Conservation (phyloP, 2,329 filamentous ascomycete species). For the Claviceps maximensis region DNA sequence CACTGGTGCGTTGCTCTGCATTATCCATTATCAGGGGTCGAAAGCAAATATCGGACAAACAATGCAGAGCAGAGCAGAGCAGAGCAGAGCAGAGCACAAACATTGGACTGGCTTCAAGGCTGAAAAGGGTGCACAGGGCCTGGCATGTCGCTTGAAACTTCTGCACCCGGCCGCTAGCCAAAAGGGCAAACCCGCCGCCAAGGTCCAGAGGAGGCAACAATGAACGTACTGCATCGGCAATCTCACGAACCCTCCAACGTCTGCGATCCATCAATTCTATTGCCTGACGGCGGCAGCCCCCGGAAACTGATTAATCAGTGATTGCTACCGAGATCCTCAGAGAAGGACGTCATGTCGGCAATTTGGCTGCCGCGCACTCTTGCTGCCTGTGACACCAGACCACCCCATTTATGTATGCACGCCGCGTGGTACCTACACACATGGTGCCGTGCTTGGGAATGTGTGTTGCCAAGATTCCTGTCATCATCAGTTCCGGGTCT, state of each 20-base stretch:
- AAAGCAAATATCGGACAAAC: neutral
- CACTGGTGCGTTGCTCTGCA: neutral
- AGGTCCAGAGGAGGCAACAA: neutral
- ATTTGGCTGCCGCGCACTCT: too few relatives aligned
- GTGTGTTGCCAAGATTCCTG: neutral
- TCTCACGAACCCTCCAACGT: neutral
- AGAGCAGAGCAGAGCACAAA: too few relatives aligned
- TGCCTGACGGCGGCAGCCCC: too few relatives aligned
- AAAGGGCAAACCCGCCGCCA: neutral
- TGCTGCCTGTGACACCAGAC: too few relatives aligned
- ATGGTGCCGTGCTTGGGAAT: too few relatives aligned
- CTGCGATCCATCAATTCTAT: too few relatives aligned
- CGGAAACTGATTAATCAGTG: too few relatives aligned
- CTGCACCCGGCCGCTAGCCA: neutral
- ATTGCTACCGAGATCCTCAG: too few relatives aligned
- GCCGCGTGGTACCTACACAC: neutral
- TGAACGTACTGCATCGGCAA: neutral
- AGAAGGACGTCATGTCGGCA: too few relatives aligned
- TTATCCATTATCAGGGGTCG: neutral
- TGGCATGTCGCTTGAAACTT: neutral
- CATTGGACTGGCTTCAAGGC: too few relatives aligned
- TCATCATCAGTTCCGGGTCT: neutral
- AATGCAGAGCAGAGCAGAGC: too few relatives aligned
- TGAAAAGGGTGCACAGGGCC: too few relatives aligned
- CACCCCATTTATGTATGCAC: neutral